A percentile compares a stretch with the other conserved stretches of the same genome.
phyloP scores from a whole-genome alignment of 108 stramenopile species.

The Halocafeteria seosinensis region DNA sequence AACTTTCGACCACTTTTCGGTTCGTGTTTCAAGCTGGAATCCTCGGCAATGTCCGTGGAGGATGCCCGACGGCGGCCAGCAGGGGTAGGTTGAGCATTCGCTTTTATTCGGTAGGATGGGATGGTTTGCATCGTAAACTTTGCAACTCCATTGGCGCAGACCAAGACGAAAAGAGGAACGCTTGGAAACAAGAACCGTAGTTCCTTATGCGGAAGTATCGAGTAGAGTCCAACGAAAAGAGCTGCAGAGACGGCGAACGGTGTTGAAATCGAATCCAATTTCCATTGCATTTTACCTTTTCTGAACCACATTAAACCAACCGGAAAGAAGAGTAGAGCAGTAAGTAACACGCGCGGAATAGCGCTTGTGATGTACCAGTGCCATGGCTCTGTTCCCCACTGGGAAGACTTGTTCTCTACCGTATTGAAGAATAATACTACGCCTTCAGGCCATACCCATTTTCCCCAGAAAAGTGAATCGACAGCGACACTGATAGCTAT shows the following conservation, averaged over 20 bases:
- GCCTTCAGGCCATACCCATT: slow-evolving; percentile 90
- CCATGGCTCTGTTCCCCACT: slow-evolving; percentile 78
- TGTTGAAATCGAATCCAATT: background rate
- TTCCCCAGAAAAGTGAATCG: slow-evolving; percentile 67
- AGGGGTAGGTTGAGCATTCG: background rate
- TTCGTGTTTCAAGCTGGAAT: background rate
- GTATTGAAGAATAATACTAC: slow-evolving; percentile 86
- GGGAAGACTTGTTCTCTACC: slow-evolving; percentile 65
- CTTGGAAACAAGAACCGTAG: slow-evolving; percentile 76
- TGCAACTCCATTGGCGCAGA: background rate
- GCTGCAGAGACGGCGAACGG: slow-evolving; percentile 5
- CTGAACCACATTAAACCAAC: background rate
- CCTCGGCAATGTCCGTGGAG: background rate
- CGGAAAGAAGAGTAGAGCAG: slow-evolving; percentile 22
- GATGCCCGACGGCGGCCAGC: too few species aligned
- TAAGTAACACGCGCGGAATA: slow-evolving; percentile 56
- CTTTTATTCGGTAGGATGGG: too few species aligned
- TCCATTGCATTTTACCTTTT: too few species aligned
- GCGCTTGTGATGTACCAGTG: slow-evolving; percentile 74
- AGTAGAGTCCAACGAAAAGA: slow-evolving; percentile 58
- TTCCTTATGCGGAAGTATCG: slow-evolving; percentile 79
- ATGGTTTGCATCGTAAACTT: background rate
- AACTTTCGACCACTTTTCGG: too few species aligned
- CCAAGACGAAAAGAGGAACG: slow-evolving; percentile 57
- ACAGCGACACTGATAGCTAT: slow-evolving; percentile 56